These are phyloP conservation scores for Eremothecium coryli DNA, from an alignment of 1,139 yeast genomes.

Conservation along the genomic window DNA sequence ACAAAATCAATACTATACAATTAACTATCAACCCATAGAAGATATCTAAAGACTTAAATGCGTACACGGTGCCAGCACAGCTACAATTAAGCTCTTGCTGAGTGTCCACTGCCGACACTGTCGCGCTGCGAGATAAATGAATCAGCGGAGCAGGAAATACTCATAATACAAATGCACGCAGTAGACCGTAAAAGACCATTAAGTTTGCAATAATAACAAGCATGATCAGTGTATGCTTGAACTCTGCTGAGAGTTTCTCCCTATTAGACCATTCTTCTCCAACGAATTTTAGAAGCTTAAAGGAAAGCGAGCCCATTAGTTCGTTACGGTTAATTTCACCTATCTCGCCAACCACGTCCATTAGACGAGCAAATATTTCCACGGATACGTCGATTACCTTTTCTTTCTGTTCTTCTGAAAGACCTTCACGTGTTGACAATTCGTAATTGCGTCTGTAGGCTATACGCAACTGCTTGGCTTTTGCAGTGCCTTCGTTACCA, in stretches of 20 bases:
- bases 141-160: no score
- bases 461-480: constrained; percentile 55
- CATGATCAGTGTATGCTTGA: constrained; percentile 14
- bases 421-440: constrained; percentile 55
- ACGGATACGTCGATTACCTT: constrained; percentile 63
- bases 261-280: constrained; percentile 27
- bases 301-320: constrained; percentile 48
- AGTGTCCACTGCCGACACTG: no score
- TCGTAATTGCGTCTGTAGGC: constrained; percentile 70
- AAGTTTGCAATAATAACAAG: constrained; percentile 12
- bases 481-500: constrained; percentile 60
- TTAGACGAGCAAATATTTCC: constrained; percentile 57
- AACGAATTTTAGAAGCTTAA: constrained; percentile 37
- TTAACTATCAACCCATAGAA: no score
- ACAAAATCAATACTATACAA: no score
- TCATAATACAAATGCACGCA: constrained; percentile 10
- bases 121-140: no score
- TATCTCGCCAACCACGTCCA: constrained; percentile 52
- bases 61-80: no score
- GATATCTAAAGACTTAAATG: no score
- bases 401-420: constrained; percentile 60
- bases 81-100: no score
- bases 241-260: constrained; percentile 16
- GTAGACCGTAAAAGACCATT: constrained; percentile 12
- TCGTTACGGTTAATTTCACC: constrained; percentile 53